Percentiles rank a stretch among this genome's conserved stretches.
These are phyloP conservation scores for Chondrostereum purpureum DNA, from an alignment of 1,284 basidiomycete species.

Conservation along the genomic window DNA sequence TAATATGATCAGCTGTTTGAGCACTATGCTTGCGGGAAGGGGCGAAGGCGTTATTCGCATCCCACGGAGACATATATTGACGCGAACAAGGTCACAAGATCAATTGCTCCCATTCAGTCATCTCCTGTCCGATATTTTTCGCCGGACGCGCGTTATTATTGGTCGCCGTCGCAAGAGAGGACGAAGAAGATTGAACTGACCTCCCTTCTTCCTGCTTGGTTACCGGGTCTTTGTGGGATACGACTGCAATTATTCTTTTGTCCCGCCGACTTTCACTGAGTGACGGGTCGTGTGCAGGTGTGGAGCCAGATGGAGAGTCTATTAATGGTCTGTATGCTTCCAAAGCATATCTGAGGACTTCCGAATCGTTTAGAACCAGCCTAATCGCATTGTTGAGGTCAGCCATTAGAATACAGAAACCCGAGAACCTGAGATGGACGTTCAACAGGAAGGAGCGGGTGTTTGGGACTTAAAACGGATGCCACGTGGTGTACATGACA, in stretches of 20 bases:
- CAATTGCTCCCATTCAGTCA: no score
- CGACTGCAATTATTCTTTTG: slow-evolving; percentile 30
- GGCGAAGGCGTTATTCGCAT: no score
- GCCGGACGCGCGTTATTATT: no score
- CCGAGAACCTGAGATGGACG: neutral
- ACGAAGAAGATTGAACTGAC: slow-evolving; percentile 22
- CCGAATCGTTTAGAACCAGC: slow-evolving; percentile 30
- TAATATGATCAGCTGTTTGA: slow-evolving; percentile 19
- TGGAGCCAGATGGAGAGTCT: slow-evolving; percentile 7
- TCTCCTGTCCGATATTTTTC: no score
- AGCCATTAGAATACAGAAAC: slow-evolving; percentile 5
- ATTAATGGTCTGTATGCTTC: slow-evolving; percentile 20
- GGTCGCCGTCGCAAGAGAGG: no score
- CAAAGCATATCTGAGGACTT: slow-evolving; percentile 33
- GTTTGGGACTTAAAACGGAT: neutral
- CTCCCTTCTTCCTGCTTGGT: slow-evolving; percentile 31
- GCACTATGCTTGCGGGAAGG: slow-evolving; percentile 16
- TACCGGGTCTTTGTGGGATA: slow-evolving; percentile 24
- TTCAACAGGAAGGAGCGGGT: neutral
- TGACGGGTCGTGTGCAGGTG: slow-evolving; percentile 8
- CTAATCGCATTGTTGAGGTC: slow-evolving; percentile 9
- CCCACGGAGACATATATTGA: no score
- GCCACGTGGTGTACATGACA: neutral
- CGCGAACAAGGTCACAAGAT: no score
- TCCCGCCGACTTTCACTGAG: slow-evolving; percentile 18